Evolutionary conservation across 2,329 filamentous ascomycete genomes (phyloP).

Genomic region (Fusarium falciforme): DNA sequence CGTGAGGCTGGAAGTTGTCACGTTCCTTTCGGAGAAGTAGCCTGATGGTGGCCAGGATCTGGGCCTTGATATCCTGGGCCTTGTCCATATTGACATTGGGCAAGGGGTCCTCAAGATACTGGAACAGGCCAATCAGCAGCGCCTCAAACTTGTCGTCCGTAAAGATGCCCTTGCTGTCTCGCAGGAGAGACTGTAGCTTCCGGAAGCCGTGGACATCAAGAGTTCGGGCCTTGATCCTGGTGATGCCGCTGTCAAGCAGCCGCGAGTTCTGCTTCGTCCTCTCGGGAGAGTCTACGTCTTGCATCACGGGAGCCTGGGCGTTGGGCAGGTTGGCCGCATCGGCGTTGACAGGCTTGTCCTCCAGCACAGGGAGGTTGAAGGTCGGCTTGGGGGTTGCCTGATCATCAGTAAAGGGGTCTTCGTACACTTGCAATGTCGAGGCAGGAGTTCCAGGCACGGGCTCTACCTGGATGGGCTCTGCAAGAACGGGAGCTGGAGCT

Average conservation of each 20-base stretch:
- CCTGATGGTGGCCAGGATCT: constrained; percentile 79
- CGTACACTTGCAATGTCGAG: constrained; percentile 65
- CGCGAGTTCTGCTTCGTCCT: constrained; percentile 68
- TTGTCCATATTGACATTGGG: constrained; percentile 69
- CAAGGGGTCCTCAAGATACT: constrained; percentile 75
- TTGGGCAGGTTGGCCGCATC: constrained; percentile 53
- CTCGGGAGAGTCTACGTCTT: constrained; percentile 52
- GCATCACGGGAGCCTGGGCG: constrained; percentile 32
- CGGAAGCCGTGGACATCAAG: constrained; percentile 87
- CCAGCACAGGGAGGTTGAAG: constrained; percentile 64
- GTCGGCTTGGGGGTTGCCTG: constrained; percentile 59
- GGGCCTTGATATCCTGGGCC: constrained; percentile 77
- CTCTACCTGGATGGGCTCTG: constrained; percentile 13
- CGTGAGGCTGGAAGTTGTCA: constrained; percentile 74
- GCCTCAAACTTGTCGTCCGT: constrained; percentile 76
- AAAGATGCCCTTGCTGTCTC: constrained; percentile 73
- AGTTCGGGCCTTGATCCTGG: constrained; percentile 75
- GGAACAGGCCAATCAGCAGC: constrained; percentile 75
- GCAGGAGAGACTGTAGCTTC: constrained; percentile 79
- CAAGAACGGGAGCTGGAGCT: neutral
- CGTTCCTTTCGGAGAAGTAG: constrained; percentile 76
- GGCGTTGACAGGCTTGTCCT: constrained; percentile 71
- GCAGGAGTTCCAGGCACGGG: constrained; percentile 21
- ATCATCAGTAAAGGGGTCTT: constrained; percentile 68
- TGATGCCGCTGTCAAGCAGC: constrained; percentile 78